phyloP scores from a whole-genome alignment of 805 yeast genomes.

The Saturnispora dispora region DNA sequence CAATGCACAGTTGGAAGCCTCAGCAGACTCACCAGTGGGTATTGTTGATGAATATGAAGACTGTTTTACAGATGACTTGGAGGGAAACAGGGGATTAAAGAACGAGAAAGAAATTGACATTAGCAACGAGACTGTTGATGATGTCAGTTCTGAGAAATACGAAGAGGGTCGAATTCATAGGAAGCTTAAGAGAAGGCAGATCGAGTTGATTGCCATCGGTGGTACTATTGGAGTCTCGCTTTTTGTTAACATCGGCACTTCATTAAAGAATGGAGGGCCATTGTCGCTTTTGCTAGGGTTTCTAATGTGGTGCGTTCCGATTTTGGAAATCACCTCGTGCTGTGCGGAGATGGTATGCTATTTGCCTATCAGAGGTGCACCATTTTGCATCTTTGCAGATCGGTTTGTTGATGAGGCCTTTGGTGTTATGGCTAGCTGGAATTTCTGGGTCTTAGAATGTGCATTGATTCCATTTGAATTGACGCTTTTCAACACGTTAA shows the following conservation, averaged over 20 bases:
- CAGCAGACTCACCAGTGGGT: not conserved
- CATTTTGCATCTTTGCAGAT: conserved; percentile 38
- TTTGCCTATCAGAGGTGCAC: conserved; percentile 36
- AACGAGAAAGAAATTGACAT: not conserved
- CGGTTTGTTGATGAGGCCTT: conserved; percentile 38
- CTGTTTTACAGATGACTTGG: conserved; percentile 10
- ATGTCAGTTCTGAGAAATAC: conserved; percentile 2
- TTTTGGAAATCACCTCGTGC: conserved; percentile 32
- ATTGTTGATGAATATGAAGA: conserved; percentile 9
- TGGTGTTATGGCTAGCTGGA: conserved; percentile 38
- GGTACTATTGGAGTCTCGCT: conserved; percentile 38
- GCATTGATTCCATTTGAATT: conserved; percentile 42
- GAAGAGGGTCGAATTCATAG: conserved; percentile 19
- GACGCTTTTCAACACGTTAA: conserved; percentile 42
- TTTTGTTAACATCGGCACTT: conserved; percentile 35
- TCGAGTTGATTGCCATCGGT: conserved; percentile 68
- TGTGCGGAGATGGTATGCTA: conserved; percentile 39
- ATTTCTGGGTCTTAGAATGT: conserved; percentile 40
- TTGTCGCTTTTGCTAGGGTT: conserved; percentile 32
- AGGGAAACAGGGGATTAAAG: conserved; percentile 3
- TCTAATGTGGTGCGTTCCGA: conserved; percentile 34
- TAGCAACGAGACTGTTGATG: not conserved
- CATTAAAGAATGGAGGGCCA: conserved; percentile 34
- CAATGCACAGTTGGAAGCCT: conserved; percentile 10
- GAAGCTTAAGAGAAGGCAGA: conserved; percentile 51